Percentiles rank a stretch among this genome's conserved stretches.
Evolutionary conservation across 208 protist genomes (phyloP).

Genomic region (Acanthamoeba lenticulata): DNA sequence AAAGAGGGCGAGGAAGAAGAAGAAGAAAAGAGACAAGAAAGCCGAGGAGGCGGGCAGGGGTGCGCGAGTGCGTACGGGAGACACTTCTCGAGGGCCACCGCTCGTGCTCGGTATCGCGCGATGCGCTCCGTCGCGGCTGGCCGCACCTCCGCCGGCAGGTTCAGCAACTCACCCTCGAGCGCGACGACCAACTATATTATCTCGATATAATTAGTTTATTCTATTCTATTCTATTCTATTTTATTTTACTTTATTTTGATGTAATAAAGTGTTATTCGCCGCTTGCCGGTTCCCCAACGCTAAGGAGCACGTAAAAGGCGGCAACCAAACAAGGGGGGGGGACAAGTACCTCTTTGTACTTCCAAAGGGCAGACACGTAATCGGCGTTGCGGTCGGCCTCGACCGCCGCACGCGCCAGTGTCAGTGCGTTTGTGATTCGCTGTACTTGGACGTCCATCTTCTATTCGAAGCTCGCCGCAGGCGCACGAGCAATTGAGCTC

Average conservation of each 20-base stretch:
- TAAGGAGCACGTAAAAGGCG: not conserved
- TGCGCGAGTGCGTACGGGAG: not conserved
- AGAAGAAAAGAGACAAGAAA: not conserved
- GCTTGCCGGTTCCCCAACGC: too few relatives aligned
- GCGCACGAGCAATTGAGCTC: not conserved
- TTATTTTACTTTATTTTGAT: not conserved
- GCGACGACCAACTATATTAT: not conserved
- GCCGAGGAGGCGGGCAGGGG: not conserved
- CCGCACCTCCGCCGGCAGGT: not conserved
- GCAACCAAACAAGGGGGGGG: not conserved
- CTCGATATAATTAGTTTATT: not conserved
- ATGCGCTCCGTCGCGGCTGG: constrained; percentile 6
- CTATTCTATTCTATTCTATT: not conserved
- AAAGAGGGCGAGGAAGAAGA: not conserved
- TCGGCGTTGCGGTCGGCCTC: constrained; percentile 32
- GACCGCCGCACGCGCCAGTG: not conserved
- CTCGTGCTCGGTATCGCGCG: constrained; percentile 26
- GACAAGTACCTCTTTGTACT: constrained; percentile 1
- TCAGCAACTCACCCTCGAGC: not conserved
- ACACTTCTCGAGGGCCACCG: not conserved
- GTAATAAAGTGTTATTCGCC: too few relatives aligned
- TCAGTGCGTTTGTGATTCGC: not conserved
- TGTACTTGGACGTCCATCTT: not conserved
- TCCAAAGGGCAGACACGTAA: not conserved
- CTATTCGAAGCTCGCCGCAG: not conserved